phyloP scores from a whole-genome alignment of 768 basidiomycete species.

The Mrakia frigida region DNA sequence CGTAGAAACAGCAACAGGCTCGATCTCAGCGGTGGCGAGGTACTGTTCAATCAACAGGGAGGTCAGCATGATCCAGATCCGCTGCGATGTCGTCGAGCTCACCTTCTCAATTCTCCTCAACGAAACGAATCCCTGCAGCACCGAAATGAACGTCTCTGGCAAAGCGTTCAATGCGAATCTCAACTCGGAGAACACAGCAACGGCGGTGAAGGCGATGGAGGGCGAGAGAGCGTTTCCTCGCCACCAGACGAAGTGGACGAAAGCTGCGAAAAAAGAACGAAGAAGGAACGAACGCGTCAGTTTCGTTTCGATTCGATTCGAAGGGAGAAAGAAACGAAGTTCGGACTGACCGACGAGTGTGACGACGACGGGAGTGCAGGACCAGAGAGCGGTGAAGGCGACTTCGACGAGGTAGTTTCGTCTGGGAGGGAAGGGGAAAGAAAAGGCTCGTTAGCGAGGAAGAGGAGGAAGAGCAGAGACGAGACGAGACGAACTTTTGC shows the following conservation, averaged over 20 bases:
- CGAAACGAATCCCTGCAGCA: conserved; percentile 68
- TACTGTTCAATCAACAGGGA: conserved; percentile 50
- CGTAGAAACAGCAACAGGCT: conserved; percentile 55
- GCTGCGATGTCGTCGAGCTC: background rate
- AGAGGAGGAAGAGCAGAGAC: too few species aligned
- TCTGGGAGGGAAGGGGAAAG: too few species aligned
- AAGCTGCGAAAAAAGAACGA: background rate
- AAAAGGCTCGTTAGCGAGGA: too few species aligned
- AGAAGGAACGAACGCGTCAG: too few species aligned
- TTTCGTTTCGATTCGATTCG: too few species aligned
- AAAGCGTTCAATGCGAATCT: conserved; percentile 59
- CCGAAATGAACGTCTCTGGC: conserved; percentile 85
- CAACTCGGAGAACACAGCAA: conserved; percentile 73
- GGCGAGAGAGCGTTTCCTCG: conserved; percentile 55
- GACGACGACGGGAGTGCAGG: conserved; percentile 47
- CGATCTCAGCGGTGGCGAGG: conserved; percentile 67
- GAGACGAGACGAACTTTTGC: conserved; percentile 41
- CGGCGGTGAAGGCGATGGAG: conserved; percentile 69
- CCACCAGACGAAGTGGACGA: conserved; percentile 26
- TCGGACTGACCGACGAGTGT: background rate
- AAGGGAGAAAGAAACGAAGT: too few species aligned
- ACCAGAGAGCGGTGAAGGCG: conserved; percentile 57
- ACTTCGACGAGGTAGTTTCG: conserved; percentile 78
- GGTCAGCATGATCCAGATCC: background rate
- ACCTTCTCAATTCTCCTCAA: conserved; percentile 76